Evolutionary conservation across 192 early-diverging fungal species (phyloP), one percentile per base, ranked within the genome.

Genomic region (Spinellus fusiger): DNA sequence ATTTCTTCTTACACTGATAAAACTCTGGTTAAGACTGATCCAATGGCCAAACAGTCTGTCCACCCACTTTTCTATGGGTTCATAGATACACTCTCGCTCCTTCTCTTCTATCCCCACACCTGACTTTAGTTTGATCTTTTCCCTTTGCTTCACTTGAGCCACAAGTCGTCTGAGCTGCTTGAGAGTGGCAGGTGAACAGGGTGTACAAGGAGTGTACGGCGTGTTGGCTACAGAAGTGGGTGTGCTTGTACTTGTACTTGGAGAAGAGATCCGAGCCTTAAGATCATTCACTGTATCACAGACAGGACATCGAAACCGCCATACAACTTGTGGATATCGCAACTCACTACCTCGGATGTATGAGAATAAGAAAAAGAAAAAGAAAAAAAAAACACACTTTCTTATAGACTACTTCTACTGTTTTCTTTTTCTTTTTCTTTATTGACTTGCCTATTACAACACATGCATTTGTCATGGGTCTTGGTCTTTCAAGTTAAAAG

Each of bases 261-360:
- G 52, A 0, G 27, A 25, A 12, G 35, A 52, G 26, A 67, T 23
- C 20, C 48, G 59, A 26, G 79, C 73, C 26, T 76, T 74, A 23
- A 90, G 60, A 49, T 92, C 87, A 66, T 92, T 92, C 55, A 92
- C 81, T 0, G 91, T 91, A 31, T 93, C 88, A 77, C 95, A 97
- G 8, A 93, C 88, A 7, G 93, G 91, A 74, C 95, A 97, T 38
- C 88, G 80, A 69, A 94, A 97, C 63, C 91, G 89, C 29, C 80
- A 66, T 27, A 90, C 87, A 7, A 77, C 68, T 20, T 65, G 54
- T 9, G 91, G 91, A 61, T 89, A 92, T 26, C 84, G 80, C 20
- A 93, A 77, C 54, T 87, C 74, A 63, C 87, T 91, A n/a, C 18
- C 13, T 44, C 3, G 51, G 51, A 53, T 61, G 28, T 5, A 10